Evolutionary conservation across 306 rosid genomes (phyloP).

Genomic region (Castanopsis chinensis): DNA sequence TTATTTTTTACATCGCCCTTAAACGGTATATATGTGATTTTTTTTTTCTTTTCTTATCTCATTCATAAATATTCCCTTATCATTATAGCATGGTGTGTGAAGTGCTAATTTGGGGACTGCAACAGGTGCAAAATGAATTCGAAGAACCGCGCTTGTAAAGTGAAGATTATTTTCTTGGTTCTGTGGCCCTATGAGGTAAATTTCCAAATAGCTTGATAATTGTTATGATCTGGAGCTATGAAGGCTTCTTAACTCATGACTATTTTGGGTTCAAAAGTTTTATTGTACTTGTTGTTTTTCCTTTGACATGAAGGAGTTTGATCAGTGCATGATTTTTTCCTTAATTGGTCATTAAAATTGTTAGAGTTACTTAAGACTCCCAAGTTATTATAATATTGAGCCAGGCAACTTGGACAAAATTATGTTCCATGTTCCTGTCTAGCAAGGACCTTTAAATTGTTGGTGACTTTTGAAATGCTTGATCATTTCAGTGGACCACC

Average conservation of each 20-base stretch:
- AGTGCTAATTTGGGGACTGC: constrained; percentile 22
- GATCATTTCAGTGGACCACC: not conserved
- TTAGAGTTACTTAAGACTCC: not conserved
- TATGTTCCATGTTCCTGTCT: not conserved
- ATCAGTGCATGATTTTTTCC: not conserved
- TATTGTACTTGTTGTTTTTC: not conserved
- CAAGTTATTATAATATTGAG: not conserved
- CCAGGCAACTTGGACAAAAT: not conserved
- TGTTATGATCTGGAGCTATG: not conserved
- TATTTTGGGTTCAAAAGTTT: not conserved
- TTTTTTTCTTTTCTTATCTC: not conserved
- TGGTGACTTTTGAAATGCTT: not conserved
- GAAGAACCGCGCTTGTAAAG: constrained; percentile 17
- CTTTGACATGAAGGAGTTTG: not conserved
- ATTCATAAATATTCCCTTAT: not conserved
- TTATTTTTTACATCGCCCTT: not conserved
- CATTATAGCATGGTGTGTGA: not conserved
- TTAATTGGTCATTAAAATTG: not conserved
- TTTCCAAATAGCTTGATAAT: not conserved
- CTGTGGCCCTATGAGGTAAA: not conserved
- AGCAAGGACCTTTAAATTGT: not conserved
- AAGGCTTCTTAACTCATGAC: not conserved
- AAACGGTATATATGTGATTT: not conserved
- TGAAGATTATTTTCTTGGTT: too few species aligned
- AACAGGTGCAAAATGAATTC: constrained; percentile 29